phyloP scores from a whole-genome alignment of 225 moss, liverwort and hornwort genomes.

The Pseudoscleropodium purum region DNA sequence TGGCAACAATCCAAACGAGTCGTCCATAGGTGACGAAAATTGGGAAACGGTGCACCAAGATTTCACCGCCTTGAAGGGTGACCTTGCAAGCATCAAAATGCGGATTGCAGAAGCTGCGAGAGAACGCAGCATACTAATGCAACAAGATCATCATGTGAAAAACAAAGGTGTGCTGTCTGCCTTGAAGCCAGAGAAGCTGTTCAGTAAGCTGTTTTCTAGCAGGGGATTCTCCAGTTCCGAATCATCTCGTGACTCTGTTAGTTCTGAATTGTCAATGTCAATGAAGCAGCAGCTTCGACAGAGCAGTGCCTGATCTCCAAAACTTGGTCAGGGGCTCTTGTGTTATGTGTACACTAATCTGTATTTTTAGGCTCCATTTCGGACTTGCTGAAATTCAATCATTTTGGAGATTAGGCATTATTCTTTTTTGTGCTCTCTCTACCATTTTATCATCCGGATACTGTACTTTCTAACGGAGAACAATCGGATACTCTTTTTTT shows the following conservation, averaged over 20 bases:
- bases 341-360: conserved; percentile 9
- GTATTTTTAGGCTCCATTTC: conserved; percentile 15
- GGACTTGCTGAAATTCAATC: conserved; percentile 5
- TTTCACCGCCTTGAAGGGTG: conserved; percentile 62
- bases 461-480: neutral
- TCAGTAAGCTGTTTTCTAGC: conserved; percentile 23
- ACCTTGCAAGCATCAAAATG: conserved; percentile 61
- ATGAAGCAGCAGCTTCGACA: conserved; percentile 15
- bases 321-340: neutral
- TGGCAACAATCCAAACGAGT: neutral
- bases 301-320: conserved; percentile 5
- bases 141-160: conserved; percentile 17
- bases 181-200: conserved; percentile 33
- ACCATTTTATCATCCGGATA: neutral
- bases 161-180: conserved; percentile 24
- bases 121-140: conserved; percentile 8
- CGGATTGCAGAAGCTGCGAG: conserved; percentile 65
- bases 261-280: conserved; percentile 10
- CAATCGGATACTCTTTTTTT: neutral
- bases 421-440: neutral
- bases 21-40: conserved; percentile 29
- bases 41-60: conserved; percentile 73
- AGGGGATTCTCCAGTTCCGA: conserved; percentile 26
- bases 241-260: conserved; percentile 18
- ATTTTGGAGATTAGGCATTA: neutral